A percentile compares a stretch with the other conserved stretches of the same genome.
Conservation (phyloP, 805 yeast species). For the Zygotorulaspora danielsina region DNA sequence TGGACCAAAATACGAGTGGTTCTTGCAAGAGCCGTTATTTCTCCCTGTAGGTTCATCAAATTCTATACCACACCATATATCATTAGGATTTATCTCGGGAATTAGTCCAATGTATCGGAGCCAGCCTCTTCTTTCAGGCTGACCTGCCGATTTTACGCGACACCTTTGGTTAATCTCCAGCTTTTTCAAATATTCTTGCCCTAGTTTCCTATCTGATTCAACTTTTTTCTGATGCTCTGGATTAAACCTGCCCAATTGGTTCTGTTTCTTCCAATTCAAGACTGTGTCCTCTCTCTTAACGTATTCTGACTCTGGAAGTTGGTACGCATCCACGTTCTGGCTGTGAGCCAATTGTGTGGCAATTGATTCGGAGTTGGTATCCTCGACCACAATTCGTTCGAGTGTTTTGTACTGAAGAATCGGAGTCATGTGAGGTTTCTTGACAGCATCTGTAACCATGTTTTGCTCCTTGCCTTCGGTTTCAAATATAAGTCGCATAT, state of each 20-base stretch:
- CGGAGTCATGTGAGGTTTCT: neutral
- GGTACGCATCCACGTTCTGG: conserved; percentile 16
- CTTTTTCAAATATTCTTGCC: conserved; percentile 32
- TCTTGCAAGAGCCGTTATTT: conserved; percentile 73
- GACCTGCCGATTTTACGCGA: conserved; percentile 33
- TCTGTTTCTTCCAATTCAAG: conserved; percentile 67
- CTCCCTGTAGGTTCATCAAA: conserved; percentile 85
- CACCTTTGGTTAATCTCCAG: conserved; percentile 53
- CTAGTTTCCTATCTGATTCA: conserved; percentile 24
- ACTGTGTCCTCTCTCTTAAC: conserved; percentile 58
- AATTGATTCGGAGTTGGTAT: conserved; percentile 50
- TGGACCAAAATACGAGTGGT: conserved; percentile 55
- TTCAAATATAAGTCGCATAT: conserved; percentile 24
- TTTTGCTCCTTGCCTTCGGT: conserved; percentile 6
- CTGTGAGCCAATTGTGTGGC: conserved; percentile 37
- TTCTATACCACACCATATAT: conserved; percentile 77
- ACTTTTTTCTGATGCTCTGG: conserved; percentile 42
- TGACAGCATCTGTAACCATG: neutral
- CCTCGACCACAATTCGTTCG: conserved; percentile 45
- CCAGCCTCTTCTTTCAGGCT: conserved; percentile 55
- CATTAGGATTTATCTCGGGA: conserved; percentile 46
- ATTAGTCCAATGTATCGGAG: conserved; percentile 68
- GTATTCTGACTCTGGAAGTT: conserved; percentile 38
- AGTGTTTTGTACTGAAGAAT: conserved; percentile 1
- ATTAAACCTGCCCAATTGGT: conserved; percentile 69